Base-by-base conservation (phyloP, 805 yeast genomes). In the Lachancea mirantina region DNA sequence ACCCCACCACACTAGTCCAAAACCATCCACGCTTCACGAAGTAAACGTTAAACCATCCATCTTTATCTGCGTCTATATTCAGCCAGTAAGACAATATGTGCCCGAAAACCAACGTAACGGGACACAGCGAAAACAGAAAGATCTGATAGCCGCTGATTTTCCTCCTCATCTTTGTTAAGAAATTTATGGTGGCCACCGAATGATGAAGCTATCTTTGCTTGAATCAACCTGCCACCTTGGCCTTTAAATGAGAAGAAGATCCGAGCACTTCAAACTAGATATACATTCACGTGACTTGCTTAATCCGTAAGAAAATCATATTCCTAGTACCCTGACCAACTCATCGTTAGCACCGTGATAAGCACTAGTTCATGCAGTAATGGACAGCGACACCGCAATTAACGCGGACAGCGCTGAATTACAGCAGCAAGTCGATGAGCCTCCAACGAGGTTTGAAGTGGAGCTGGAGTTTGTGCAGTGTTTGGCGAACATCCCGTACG, bases 11-110 rank as follows among this genome's bases (percentile, higher is more conserved):
- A 0, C 75, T 56, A 1, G 95, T 87, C 97, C 96, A 92, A 10
- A 74, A 67, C 97, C 97, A 92, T 2, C 96, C 97, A 16, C 68
- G 69, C 49, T 89, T 92, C 23, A 89, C 96, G 52, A 92, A 84
- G 5, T 70, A 28, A 14, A 68, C 68, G 56, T 89, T 89, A 39
- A 88, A 50, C 11, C 85, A 19, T 50, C 84, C 85, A 31, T 71
- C 67, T 59, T 84, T 85, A 35, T 76, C 64, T 9, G 37, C 42
- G 26, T 35, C 33, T 13, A 18, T 33, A 4, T 10, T 14, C 14
- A 25, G 24, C 13, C 19, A 19, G 9, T 26, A 21, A 26, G 44
- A 36, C 20, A 46, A 14, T 43, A 76, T 19, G 37, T 75, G 75
- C 1, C 83, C 84, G 21, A 69, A 30, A 0, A 67, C 23, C 22